A percentile compares a stretch with the other conserved stretches of the same genome.
phyloP scores from a whole-genome alignment of 176 grass and related monocot genomes.

The Raddia guianensis region DNA sequence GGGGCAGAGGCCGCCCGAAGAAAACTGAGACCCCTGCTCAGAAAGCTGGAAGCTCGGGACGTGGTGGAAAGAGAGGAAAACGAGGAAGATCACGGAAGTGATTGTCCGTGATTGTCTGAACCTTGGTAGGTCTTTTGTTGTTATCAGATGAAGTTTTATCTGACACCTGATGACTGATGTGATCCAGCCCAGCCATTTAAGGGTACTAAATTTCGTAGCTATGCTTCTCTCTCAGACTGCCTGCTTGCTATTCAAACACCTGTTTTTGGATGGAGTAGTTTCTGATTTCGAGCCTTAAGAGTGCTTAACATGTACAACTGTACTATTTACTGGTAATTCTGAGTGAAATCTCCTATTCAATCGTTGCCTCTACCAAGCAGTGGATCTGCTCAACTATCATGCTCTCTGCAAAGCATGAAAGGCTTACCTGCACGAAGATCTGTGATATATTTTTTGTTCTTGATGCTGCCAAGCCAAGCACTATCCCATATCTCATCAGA shows the following conservation, averaged over 20 bases:
- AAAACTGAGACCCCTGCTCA: slow-evolving; percentile 47
- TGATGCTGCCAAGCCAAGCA: not conserved
- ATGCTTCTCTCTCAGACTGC: not conserved
- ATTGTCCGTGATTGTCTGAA: slow-evolving; percentile 35
- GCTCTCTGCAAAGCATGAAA: not conserved
- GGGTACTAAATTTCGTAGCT: slow-evolving; percentile 21
- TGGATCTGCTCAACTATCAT: not conserved
- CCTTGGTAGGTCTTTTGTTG: not conserved
- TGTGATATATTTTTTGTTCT: not conserved
- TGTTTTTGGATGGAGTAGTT: not conserved
- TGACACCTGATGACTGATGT: slow-evolving; percentile 40
- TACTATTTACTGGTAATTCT: not conserved
- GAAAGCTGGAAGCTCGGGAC: slow-evolving; percentile 48
- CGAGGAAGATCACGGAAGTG: slow-evolving; percentile 48
- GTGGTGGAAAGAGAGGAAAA: slow-evolving; percentile 57
- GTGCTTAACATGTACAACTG: slow-evolving; percentile 30
- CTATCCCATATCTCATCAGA: not conserved
- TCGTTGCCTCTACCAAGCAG: not conserved
- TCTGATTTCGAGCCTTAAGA: slow-evolving; percentile 31
- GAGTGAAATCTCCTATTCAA: slow-evolving; percentile 1
- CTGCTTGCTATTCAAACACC: not conserved
- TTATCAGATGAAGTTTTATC: slow-evolving; percentile 33
- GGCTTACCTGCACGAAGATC: not conserved
- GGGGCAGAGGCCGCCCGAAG: slow-evolving; percentile 74
- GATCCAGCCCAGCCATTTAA: slow-evolving; percentile 25